phyloP scores from a whole-genome alignment of 257 asterid species.

The Primulina tabacum region DNA sequence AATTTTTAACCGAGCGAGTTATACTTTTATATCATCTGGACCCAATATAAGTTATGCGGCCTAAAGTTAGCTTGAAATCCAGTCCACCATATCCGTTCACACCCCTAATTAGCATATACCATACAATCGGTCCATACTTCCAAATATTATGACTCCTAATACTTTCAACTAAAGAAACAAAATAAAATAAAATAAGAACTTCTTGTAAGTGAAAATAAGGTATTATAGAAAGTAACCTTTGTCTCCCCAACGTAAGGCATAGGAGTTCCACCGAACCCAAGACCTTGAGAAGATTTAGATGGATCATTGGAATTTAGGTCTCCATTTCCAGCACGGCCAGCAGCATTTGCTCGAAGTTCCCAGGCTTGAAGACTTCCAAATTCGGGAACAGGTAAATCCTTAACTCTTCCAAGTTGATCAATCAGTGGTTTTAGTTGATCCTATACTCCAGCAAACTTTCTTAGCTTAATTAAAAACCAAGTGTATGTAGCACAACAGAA shows the following conservation, averaged over 20 bases:
- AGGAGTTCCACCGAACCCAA: constrained; percentile 79
- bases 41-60: no score
- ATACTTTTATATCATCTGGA: no score
- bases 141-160: neutral
- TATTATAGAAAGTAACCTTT: constrained; percentile 44
- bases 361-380: constrained; percentile 89
- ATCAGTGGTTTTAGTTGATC: constrained; percentile 77
- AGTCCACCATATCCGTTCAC: no score
- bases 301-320: constrained; percentile 53
- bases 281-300: constrained; percentile 53
- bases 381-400: constrained; percentile 86
- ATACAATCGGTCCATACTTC: neutral
- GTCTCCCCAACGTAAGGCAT: constrained; percentile 94
- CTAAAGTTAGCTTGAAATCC: no score
- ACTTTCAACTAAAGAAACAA: neutral
- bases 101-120: neutral
- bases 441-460: constrained; percentile 37
- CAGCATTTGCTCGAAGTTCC: constrained; percentile 73
- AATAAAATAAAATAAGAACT: constrained; percentile 2
- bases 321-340: constrained; percentile 65
- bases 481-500: neutral
- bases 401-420: constrained; percentile 80
- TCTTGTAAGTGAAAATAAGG: constrained; percentile 13
- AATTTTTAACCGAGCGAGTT: no score
- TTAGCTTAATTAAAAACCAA: constrained; percentile 20